Base-by-base conservation (phyloP, 305 asterid genomes). In the Fraxinus angustifolia region DNA sequence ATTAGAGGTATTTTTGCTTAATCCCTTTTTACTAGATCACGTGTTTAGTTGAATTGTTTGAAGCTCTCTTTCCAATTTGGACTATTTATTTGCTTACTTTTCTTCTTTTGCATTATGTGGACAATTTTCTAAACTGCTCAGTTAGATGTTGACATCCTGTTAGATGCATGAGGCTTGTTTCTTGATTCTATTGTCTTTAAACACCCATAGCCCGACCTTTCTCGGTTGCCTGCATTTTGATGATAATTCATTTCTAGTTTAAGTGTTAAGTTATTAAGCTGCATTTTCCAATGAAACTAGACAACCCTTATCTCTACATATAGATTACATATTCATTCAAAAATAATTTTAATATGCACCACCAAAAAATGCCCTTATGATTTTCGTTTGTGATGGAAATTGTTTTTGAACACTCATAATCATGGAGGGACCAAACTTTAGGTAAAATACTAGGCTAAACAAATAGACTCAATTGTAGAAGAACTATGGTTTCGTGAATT, bases 1-100 rank as follows among this genome's bases (percentile, higher is more conserved):
- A 85, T 87, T 93, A 81, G 98, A 95, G 98, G 99, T 94, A 89
- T 56, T 70, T 68, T 45, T 21, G 7, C 56, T 48, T 42, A 10
- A 4, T 56, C 10, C 28, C 6, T 56, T 56, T 56, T 17, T 56
- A 56, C 75, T 28, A 67, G 21, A 67, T 28, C 8, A 1, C 16
- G 10, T 67, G 17, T 67, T 67, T 30, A 28, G 38, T 30, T 67
- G 33, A 67, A 28, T 11, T 33, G 5, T 67, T 67, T 11, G 38
- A 67, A 67, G 36, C 36, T 28, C 4, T 67, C 73, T 67, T 67
- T 67, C 19, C 73, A 28, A 56, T 56, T 17, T 56, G 67, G 67
- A 17, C 65, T 53, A 53, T n/a, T 53, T 53, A 53, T 53, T n/a
- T 53, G 65, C 26, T 17, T 17, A 1, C 26, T 56, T 56, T 56